Evolutionary conservation across 306 rosid genomes (phyloP).

Genomic region (Purshia tridentata): DNA sequence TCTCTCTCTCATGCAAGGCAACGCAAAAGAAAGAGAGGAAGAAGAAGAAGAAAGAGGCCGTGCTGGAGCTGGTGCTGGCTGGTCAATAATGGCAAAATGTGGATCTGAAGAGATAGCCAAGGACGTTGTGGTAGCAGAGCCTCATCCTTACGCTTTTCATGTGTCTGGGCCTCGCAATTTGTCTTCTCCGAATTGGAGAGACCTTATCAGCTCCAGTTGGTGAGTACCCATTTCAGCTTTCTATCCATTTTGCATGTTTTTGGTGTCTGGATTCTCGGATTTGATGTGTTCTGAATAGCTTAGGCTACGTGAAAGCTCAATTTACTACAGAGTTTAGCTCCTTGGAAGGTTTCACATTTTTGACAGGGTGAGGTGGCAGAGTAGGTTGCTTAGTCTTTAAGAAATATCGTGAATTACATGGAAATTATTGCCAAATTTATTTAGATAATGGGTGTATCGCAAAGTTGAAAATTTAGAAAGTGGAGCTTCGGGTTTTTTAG

Average conservation of each 20-base stretch:
- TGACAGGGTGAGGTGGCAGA: background rate
- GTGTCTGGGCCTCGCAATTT: constrained; percentile 92
- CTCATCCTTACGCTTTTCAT: constrained; percentile 85
- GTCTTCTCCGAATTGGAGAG: constrained; percentile 76
- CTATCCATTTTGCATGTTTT: background rate
- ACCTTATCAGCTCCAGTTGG: constrained; percentile 80
- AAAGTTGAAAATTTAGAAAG: background rate
- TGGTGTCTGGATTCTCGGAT: background rate
- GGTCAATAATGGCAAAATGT: constrained; percentile 39
- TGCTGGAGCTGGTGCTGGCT: constrained; percentile 4
- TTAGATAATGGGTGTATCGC: constrained; percentile 21
- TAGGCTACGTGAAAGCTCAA: background rate
- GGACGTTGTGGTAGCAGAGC: constrained; percentile 12
- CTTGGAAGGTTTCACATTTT: too few relatives aligned
- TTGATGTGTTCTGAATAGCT: background rate
- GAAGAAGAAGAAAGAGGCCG: constrained; percentile 9
- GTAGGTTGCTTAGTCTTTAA: background rate
- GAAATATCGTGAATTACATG: background rate
- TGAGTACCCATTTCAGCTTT: constrained; percentile 40
- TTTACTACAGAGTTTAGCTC: background rate
- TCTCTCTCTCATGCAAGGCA: constrained; percentile 30
- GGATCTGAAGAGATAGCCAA: constrained; percentile 18
- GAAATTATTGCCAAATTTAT: constrained; percentile 1
- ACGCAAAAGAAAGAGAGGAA: constrained; percentile 14
- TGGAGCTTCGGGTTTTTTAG: background rate